Base-by-base conservation (phyloP, 1,139 yeast genomes). In the Yamadazyma dushanensis region DNA sequence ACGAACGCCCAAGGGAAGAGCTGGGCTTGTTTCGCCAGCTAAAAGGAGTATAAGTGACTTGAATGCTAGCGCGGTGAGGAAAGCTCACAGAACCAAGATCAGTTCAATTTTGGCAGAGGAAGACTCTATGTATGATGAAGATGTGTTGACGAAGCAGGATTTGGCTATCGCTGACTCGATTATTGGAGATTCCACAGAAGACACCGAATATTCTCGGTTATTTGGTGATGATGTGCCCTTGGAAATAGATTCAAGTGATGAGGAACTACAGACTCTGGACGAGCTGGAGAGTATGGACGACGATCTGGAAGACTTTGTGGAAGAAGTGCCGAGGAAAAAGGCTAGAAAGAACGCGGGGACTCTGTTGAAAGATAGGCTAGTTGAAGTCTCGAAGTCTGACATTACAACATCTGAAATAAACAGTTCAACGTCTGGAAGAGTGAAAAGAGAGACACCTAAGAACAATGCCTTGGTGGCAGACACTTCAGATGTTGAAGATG, bases 31-130 rank as follows among this genome's bases (percentile, higher is more conserved):
- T 8, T 73, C 79, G 3, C 80, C 80, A 0, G 41, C 53, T 38
- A 73, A 63, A 40, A 47, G 80, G 45, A 42, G 66, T 1, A 44
- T 53, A 36, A 50, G 50, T 0, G 78, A 73, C 16, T 47, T 75
- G 35, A 76, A 78, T 41, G 53, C 53, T 32, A 66, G 79, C 5
- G 85, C 85, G 0, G 56, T 76, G 16, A 70, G 70, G 43, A 54
- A 74, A 43, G 80, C 85, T 0, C 53, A 62, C 20, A 47, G 55
- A 27, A 54, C 60, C 2, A 51, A 52, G 16, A 47, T 60, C 3
- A 65, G 66, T 39, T 53, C 60, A 4, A 54, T 51, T 26, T 53
- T 66, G 59, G 63, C 59, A 14, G 76, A 65, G 18, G 71, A 61
- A 5, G 56, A 57, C 5, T 62, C 43, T 9, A 8, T 9, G 27